Evolutionary conservation across 2,329 filamentous ascomycete species (phyloP).

Genomic region (Lecanicillium sp.): DNA sequence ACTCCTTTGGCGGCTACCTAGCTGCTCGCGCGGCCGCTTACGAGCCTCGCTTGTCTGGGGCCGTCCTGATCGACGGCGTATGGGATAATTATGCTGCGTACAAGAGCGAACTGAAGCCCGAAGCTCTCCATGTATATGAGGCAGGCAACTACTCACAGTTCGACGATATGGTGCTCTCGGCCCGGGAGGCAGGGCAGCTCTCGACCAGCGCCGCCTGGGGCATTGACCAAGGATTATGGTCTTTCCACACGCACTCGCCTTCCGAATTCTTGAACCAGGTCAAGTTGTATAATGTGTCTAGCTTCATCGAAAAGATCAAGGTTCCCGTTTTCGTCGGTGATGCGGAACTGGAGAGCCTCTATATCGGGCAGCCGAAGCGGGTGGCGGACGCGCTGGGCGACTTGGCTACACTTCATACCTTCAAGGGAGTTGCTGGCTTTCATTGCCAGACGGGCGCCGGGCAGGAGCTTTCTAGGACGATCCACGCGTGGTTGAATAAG

Average conservation of each 20-base stretch:
- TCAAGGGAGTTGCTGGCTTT: constrained; percentile 8
- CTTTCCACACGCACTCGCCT: constrained; percentile 11
- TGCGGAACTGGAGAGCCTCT: background rate
- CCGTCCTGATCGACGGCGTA: constrained; percentile 29
- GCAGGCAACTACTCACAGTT: constrained; percentile 8
- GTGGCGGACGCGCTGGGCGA: constrained; percentile 9
- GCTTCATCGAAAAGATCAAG: constrained; percentile 4
- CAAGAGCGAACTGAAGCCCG: background rate
- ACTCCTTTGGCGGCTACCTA: constrained; percentile 36
- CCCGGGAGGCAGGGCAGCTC: background rate
- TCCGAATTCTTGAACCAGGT: constrained; percentile 2
- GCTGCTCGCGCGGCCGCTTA: constrained; percentile 36
- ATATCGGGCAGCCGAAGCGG: background rate
- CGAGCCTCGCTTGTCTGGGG: constrained; percentile 35
- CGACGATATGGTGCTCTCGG: background rate
- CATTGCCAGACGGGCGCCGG: constrained; percentile 9
- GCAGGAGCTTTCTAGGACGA: constrained; percentile 4
- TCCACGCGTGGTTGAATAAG: constrained; percentile 10
- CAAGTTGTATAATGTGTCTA: constrained; percentile 6
- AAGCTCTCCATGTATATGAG: constrained; percentile 7
- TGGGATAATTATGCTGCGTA: constrained; percentile 18
- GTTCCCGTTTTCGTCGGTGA: constrained; percentile 11
- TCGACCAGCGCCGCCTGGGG: constrained; percentile 7
- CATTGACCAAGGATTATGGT: constrained; percentile 9
- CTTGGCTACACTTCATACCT: background rate